A percentile compares a stretch with the other conserved stretches of the same genome.
Evolutionary conservation across 2,329 filamentous ascomycete genomes (phyloP).

Genomic region (Microascus cirrosus): DNA sequence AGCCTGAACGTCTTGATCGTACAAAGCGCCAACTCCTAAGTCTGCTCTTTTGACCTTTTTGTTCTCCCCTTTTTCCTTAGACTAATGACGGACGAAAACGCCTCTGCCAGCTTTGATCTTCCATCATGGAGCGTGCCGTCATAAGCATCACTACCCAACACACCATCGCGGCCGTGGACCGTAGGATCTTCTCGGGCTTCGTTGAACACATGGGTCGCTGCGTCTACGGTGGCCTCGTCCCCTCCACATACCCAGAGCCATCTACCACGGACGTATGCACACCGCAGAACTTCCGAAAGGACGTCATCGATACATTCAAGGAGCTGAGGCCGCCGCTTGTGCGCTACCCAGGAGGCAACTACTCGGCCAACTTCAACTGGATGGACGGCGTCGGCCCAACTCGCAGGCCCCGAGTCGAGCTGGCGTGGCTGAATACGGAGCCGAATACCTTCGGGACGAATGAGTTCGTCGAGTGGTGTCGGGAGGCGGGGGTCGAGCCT

Average conservation of each 20-base stretch:
- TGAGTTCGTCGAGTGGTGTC: constrained; percentile 55
- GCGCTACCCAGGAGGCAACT: constrained; percentile 52
- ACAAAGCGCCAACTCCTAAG: no score
- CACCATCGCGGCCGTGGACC: constrained; percentile 48
- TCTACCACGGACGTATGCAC: constrained; percentile 37
- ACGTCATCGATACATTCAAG: constrained; percentile 47
- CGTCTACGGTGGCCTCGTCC: constrained; percentile 52
- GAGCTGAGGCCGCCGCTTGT: constrained; percentile 48
- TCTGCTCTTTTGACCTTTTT: no score
- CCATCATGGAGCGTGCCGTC: no score
- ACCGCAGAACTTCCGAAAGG: constrained; percentile 46
- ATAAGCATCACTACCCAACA: constrained; percentile 60
- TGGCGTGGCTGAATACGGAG: constrained; percentile 51
- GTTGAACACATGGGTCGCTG: constrained; percentile 53
- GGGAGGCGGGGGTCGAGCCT: constrained; percentile 45
- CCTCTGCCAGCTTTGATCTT: no score
- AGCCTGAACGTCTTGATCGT: no score
- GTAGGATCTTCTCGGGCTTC: constrained; percentile 54
- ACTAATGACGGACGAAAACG: no score
- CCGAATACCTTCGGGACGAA: constrained; percentile 52
- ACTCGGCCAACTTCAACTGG: constrained; percentile 55
- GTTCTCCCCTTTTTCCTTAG: no score
- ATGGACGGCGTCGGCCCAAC: constrained; percentile 48
- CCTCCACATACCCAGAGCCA: constrained; percentile 26
- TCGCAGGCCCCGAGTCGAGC: constrained; percentile 41